Base-by-base conservation (phyloP, 768 basidiomycete genomes). In the Coprinopsis strossmayeri region DNA sequence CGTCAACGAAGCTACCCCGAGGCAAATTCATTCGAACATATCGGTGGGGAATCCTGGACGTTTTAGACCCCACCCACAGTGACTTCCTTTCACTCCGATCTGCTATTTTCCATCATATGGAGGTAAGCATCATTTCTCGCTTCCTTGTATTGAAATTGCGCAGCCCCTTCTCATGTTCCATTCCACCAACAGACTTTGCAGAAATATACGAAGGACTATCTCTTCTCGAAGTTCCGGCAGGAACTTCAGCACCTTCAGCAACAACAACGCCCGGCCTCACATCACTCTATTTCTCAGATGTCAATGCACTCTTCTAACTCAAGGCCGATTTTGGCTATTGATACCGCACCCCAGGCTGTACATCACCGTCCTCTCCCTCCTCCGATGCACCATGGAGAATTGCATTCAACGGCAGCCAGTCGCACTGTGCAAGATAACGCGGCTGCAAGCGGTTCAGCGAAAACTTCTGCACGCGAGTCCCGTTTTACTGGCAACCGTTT, bases 71-170 rank as follows among this genome's bases (percentile, higher is more conserved):
- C 17, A 74, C 64, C 32, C 91, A 94, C 57, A 84, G 81, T 59
- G 92, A 95, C 65, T 93, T 94, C 64, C 58, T 83, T 27, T 64
- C 79, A 32, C 76, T 95, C 49, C 81, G 88, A 49, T 74, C 76
- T 25, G 88, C 87, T 41, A 79, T 95, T 54, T 84, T 92, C 61
- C 87, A 88, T 61, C 87, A 90, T 63, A 87, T 92, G 84, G 81
- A 87, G 77, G 91, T 91, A 70, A 63, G 76, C 61, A 48, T 48
- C 47, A 50, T 49, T 54, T 39, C 45, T 51, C 42, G 9, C 35
- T 54, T 54, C 35, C 25, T 37, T 27, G 20, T 45, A 38, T 18
- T 7, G 35, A 5, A 7, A 28, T 25, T 50, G 25, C n/a, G 21
- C 38, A 30, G 37, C 35, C 43, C 57, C 45, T 57, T 54, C 32